Percentiles rank a stretch among this genome's conserved stretches.
These are phyloP conservation scores for Spencermartinsiella ligniputridi DNA, from an alignment of 1,139 yeast species.

Conservation along the genomic window DNA sequence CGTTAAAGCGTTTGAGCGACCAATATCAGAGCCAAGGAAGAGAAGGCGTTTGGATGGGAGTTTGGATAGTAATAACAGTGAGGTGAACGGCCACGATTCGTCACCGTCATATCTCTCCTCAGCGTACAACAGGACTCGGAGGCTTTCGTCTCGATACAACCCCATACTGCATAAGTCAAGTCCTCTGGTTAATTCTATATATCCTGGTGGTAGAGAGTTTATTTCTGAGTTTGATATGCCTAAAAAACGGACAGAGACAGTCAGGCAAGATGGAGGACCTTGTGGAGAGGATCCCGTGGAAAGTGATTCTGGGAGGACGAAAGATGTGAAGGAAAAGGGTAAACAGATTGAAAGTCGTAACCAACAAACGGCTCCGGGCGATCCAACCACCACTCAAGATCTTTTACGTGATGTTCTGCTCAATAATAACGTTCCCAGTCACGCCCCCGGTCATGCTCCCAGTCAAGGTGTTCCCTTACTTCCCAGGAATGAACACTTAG, in stretches of 20 bases:
- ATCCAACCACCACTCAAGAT: background rate
- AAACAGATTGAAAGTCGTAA: background rate
- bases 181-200: background rate
- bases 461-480: too few species aligned
- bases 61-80: background rate
- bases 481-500: background rate
- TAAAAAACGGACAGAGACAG: background rate
- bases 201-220: background rate
- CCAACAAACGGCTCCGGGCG: background rate
- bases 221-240: constrained; percentile 1
- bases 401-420: background rate
- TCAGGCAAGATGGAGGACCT: too few species aligned
- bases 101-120: background rate
- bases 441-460: background rate
- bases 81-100: background rate
- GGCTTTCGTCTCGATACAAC: background rate
- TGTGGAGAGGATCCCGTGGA: too few species aligned
- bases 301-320: too few species aligned
- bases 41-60: background rate
- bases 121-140: background rate
- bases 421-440: background rate
- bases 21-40: background rate
- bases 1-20: background rate
- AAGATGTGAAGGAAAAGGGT: background rate
- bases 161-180: background rate